These are phyloP conservation scores for Colletotrichum somersetense DNA, from an alignment of 2,329 filamentous ascomycete genomes.

Conservation along the genomic window DNA sequence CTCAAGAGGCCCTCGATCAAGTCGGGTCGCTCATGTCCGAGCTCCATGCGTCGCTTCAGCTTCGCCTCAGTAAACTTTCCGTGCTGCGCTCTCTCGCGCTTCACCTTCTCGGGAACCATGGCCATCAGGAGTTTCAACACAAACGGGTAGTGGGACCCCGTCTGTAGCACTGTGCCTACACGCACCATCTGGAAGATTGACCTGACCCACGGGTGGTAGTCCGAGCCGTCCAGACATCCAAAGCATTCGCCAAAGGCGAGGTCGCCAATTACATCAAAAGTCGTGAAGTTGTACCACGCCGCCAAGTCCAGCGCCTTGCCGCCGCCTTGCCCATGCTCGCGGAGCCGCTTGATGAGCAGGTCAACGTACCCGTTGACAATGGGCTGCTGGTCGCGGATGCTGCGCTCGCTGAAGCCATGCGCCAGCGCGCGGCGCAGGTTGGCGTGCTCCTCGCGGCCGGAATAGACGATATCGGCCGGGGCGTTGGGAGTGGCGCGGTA, in stretches of 20 bases:
- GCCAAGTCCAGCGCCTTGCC: constrained; percentile 44
- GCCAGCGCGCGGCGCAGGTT: constrained; percentile 41
- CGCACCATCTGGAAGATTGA: constrained; percentile 45
- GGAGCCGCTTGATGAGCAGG: constrained; percentile 54
- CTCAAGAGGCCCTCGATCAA: constrained; percentile 43
- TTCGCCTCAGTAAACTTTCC: constrained; percentile 26
- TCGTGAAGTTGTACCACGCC: constrained; percentile 47
- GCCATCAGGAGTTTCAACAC: constrained; percentile 32
- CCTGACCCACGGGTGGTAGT: constrained; percentile 47
- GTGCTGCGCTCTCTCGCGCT: constrained; percentile 19
- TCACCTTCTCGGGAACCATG: constrained; percentile 27
- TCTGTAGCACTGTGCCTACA: constrained; percentile 24
- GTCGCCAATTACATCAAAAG: constrained; percentile 51
- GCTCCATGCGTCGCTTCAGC: constrained; percentile 39
- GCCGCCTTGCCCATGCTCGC: constrained; percentile 45
- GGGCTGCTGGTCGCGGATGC: constrained; percentile 46
- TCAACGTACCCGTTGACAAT: constrained; percentile 54
- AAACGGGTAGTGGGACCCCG: constrained; percentile 31
- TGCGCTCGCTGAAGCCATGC: constrained; percentile 46
- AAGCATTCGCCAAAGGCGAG: constrained; percentile 49
- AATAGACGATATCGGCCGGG: constrained; percentile 41
- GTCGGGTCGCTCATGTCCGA: constrained; percentile 41
- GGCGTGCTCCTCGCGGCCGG: constrained; percentile 33
- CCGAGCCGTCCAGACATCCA: constrained; percentile 44
- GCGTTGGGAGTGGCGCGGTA: constrained; percentile 20